Evolutionary conservation across 2,329 filamentous ascomycete genomes (phyloP), one percentile per base, ranked within the genome.

Genomic region (Huntiella abstrusa): DNA sequence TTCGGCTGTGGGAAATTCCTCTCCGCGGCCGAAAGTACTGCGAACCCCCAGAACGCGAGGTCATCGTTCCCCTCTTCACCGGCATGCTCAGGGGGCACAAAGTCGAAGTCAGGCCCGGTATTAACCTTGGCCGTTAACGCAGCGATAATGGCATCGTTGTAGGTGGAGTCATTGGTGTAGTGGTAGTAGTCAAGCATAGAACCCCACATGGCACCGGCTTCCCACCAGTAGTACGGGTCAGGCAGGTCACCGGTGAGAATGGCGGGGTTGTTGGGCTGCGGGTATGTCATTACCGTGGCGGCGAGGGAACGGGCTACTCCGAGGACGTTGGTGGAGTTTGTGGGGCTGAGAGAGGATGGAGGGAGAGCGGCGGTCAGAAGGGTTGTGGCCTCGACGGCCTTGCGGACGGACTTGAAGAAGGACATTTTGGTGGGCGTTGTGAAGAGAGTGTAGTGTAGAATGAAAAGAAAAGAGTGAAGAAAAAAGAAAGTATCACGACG

Each of bases 21-120:
- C 59, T 85, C 80, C 3, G 80, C 74, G 0, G 80, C 80, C 4
- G 75, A 65, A 58, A 85, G 69, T 51, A 75, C 69, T 11, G 75
- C 68, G 19, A 83, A 75, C 8, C 69, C 75, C 80, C 80, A 85
- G 57, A 83, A 83, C 32, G 74, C 75, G 56, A 83, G 76, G 55
- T 85, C 80, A 53, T 84, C 80, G 53, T 84, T 85, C 45, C 80
- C 79, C 57, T 80, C 72, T 50, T 75, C 70, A n/a, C 65, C 64
- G 10, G 60, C 60, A 52, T 78, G 71, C 47, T 61, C 59, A 0
- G 68, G 65, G 3, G 70, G 64, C 67, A 81, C 75, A 55, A 70
- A 80, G 59, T 83, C 67, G 49, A 68, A 64, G 6, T 69, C 58
- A 0, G 70, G 67, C 1, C 76, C 77, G 4, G 63, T 69, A 57